Evolutionary conservation across 495 filamentous ascomycete species (phyloP).

Genomic region (Penicillium mononematosum): DNA sequence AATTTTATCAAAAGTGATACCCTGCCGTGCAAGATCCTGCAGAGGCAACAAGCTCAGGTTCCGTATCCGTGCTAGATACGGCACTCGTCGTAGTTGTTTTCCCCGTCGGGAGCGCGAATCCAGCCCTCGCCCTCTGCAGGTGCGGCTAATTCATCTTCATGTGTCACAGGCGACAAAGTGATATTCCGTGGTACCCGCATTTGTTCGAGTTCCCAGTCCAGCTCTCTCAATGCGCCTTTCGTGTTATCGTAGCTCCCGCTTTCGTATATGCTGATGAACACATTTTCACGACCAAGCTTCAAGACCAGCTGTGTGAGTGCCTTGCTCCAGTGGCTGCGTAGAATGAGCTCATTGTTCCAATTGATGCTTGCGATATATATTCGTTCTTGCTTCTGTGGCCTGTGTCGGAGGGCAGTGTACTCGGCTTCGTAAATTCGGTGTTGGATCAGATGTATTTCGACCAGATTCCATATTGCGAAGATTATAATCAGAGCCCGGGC

Average conservation of each 20-base stretch:
- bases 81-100: constrained; percentile 63
- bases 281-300: constrained; percentile 60
- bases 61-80: constrained; percentile 62
- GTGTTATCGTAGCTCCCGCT: constrained; percentile 71
- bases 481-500: constrained; percentile 24
- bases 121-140: constrained; percentile 51
- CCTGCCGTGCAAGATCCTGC: constrained; percentile 40
- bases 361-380: constrained; percentile 67
- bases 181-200: constrained; percentile 55
- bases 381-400: constrained; percentile 35
- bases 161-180: constrained; percentile 51
- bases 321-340: constrained; percentile 61
- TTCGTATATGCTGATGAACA: constrained; percentile 69
- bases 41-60: constrained; percentile 56
- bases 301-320: constrained; percentile 56
- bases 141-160: constrained; percentile 51
- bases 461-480: constrained; percentile 25
- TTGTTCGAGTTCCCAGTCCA: constrained; percentile 55
- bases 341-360: constrained; percentile 67
- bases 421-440: constrained; percentile 21
- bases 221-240: constrained; percentile 60
- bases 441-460: constrained; percentile 28
- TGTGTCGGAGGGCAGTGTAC: constrained; percentile 10
- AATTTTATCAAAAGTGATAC: constrained; percentile 63
- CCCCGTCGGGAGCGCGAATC: constrained; percentile 51